These are phyloP conservation scores for Pseudomassariella vexata DNA, from an alignment of 2,329 filamentous ascomycete genomes.

Conservation along the genomic window DNA sequence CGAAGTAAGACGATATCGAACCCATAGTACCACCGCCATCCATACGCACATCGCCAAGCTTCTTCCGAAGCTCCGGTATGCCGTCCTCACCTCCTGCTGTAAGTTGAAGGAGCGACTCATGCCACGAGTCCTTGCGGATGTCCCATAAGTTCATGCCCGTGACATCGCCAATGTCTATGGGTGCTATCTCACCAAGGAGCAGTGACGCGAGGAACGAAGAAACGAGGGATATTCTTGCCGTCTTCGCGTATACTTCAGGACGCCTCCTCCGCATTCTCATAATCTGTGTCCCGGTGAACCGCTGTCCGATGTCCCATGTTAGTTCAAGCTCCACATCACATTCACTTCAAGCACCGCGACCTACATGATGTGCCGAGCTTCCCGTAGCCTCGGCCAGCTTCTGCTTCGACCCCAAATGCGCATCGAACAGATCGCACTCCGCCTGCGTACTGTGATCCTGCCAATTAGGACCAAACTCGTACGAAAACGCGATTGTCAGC, in stretches of 20 bases:
- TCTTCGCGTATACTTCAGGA: constrained; percentile 74
- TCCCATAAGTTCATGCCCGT: constrained; percentile 98
- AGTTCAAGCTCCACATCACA: too few relatives aligned
- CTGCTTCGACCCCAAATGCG: constrained; percentile 57
- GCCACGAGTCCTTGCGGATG: constrained; percentile 68
- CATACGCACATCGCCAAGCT: constrained; percentile 73
- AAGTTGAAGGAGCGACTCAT: constrained; percentile 67
- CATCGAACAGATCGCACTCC: constrained; percentile 87
- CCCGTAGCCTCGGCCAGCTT: constrained; percentile 75
- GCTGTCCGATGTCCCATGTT: constrained; percentile 51
- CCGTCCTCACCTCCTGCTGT: constrained; percentile 59
- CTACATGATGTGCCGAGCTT: constrained; percentile 88
- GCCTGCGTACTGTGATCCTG: constrained; percentile 92
- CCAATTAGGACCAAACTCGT: constrained; percentile 92
- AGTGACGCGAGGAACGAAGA: constrained; percentile 93
- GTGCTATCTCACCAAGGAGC: constrained; percentile 78
- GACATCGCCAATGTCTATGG: constrained; percentile 89
- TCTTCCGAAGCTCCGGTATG: constrained; percentile 60
- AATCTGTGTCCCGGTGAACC: constrained; percentile 97
- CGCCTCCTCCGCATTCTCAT: constrained; percentile 77
- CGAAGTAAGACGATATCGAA: constrained; percentile 71
- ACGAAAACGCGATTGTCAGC: constrained; percentile 67
- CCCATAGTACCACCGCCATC: constrained; percentile 81
- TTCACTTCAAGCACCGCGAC: too few relatives aligned
- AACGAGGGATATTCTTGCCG: constrained; percentile 82